Percentiles rank a stretch among this genome's conserved stretches.
Evolutionary conservation across 495 filamentous ascomycete genomes (phyloP).

Genomic region (Astrocystis sublimbata): DNA sequence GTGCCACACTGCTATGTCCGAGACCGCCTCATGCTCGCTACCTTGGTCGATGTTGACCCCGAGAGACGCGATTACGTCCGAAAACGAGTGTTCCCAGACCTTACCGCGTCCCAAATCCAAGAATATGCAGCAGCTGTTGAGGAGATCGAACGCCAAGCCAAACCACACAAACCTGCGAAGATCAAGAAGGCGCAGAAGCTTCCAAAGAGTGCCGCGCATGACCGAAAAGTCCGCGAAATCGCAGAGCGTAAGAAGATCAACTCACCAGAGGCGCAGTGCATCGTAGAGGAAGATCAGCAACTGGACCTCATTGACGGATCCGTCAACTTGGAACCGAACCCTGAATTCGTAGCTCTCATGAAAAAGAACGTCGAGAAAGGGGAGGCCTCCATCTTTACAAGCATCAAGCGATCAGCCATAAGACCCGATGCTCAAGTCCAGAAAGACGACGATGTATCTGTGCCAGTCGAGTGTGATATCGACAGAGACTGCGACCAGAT

Average conservation of each 20-base stretch:
- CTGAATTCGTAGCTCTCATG: background rate
- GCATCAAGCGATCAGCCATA: background rate
- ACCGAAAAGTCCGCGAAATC: background rate
- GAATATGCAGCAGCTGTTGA: background rate
- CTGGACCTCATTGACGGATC: background rate
- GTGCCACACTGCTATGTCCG: conserved; percentile 7
- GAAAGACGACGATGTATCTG: background rate
- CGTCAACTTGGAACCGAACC: background rate
- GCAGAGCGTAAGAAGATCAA: background rate
- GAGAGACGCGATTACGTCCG: background rate
- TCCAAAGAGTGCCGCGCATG: background rate
- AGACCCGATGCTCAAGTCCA: background rate
- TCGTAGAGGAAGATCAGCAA: background rate
- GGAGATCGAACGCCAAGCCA: background rate
- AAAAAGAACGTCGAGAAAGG: background rate
- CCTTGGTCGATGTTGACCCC: background rate
- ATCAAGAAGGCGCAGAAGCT: background rate
- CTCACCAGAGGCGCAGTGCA: background rate
- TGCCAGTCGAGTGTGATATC: conserved; percentile 8
- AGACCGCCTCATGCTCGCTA: conserved; percentile 6
- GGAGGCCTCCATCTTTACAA: background rate
- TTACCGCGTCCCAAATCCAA: background rate
- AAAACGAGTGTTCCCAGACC: background rate
- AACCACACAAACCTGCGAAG: background rate
- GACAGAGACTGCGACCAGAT: conserved; percentile 27